Evolutionary conservation across 1,139 yeast genomes (phyloP), one percentile per base, ranked within the genome.

Genomic region (Suhomyces bolitotheri): DNA sequence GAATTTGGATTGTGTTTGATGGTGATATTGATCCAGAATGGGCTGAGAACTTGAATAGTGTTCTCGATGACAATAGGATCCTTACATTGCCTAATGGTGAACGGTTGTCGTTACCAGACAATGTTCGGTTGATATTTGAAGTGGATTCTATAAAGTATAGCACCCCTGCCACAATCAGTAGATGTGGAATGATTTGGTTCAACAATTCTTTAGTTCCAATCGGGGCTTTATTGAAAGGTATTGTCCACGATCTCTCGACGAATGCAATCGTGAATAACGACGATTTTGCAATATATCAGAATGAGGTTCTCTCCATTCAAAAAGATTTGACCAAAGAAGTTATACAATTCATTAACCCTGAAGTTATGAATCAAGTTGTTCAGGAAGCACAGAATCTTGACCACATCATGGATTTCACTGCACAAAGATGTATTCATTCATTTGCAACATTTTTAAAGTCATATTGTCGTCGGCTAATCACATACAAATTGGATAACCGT

Each of bases 21-120:
- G 95, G 97, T 29, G 97, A 88, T 49, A 78, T 92, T 27, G 97
- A 92, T 54, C 97, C 98, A 0, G 80, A 78, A 34, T 92, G 97
- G 95, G 89, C 89, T 1, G 98, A 92, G 51, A 85, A 85, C 42
- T 65, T 92, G 46, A 92, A 92, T 58, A 83, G 95, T 64, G 94
- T 89, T 9, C 67, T 92, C 21, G 98, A 92, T 60, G 97, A 92
- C 49, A 92, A 89, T 56, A 80, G 76, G 46, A 50, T 85, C 1
- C 62, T 90, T 33, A 89, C 97, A 0, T 66, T 92, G 12, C 95
- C 97, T 0, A 89, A 81, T 53, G 97, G 97, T 27, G 97, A 92
- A 53, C 73, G 97, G 24, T 56, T 92, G 7, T 65, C 72, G 1
- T 58, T 92, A 4, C 89, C 95, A 0, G 51, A 62, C 0, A 82